Evolutionary conservation across 371 early-diverging fungal species (phyloP).

Genomic region (Mortierella sp.): DNA sequence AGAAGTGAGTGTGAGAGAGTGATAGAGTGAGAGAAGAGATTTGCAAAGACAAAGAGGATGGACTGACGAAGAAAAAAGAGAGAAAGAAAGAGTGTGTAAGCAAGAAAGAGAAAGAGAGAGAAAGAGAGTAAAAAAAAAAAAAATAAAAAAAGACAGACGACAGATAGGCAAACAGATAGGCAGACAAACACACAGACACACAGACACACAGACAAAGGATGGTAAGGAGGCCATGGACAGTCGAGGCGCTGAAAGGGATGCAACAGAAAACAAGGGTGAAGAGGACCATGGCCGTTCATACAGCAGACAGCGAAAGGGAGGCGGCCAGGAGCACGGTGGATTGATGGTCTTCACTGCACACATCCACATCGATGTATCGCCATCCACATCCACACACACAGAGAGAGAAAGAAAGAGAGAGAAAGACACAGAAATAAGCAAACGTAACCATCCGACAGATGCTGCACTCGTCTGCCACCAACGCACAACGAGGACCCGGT

Average conservation of each 20-base stretch:
- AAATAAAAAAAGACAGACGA: background rate
- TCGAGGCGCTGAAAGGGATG: background rate
- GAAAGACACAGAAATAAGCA: background rate
- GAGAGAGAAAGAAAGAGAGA: background rate
- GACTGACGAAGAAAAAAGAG: background rate
- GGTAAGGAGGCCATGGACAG: background rate
- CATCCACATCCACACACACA: no score
- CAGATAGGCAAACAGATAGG: background rate
- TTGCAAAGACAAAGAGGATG: background rate
- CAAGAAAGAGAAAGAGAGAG: slow-evolving; percentile 1
- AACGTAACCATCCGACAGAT: background rate
- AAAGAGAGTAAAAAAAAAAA: slow-evolving; percentile 5
- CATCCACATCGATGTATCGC: no score
- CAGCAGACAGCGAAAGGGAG: background rate
- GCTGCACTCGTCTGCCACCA: no score
- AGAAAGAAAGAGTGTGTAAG: slow-evolving; percentile 2
- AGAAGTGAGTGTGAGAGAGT: background rate
- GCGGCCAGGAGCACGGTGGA: background rate
- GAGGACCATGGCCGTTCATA: background rate
- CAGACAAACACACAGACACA: background rate
- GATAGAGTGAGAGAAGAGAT: background rate
- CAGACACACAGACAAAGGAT: background rate
- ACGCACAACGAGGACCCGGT: no score
- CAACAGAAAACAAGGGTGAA: slow-evolving; percentile 1
- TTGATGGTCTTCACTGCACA: background rate